These are phyloP conservation scores for Talaromyces sp. DNA, from an alignment of 2,329 filamentous ascomycete species.

Conservation along the genomic window DNA sequence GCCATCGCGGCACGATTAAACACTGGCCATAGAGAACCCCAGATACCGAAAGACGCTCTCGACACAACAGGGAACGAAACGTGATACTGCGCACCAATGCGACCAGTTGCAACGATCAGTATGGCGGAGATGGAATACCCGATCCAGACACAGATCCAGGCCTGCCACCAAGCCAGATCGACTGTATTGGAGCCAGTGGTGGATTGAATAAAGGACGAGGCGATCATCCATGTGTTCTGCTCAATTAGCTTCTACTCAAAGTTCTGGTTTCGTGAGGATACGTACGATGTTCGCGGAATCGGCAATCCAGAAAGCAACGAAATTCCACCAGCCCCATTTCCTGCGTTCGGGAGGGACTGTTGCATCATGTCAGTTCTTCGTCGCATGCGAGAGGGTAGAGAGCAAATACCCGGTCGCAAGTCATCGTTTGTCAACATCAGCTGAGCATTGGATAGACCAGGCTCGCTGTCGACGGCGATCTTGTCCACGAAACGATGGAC, in stretches of 20 bases:
- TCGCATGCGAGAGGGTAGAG: neutral
- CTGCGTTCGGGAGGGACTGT: conserved; percentile 71
- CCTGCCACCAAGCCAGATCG: conserved; percentile 80
- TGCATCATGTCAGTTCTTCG: neutral
- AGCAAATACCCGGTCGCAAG: conserved; percentile 59
- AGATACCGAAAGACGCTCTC: conserved; percentile 79
- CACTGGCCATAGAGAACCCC: conserved; percentile 84
- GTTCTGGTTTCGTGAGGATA: neutral
- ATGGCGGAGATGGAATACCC: conserved; percentile 74
- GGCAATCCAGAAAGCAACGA: conserved; percentile 81
- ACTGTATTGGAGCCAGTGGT: conserved; percentile 41
- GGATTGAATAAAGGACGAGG: conserved; percentile 72
- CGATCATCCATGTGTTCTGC: conserved; percentile 89
- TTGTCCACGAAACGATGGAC: conserved; percentile 45
- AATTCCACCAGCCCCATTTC: conserved; percentile 84
- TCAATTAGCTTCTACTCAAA: neutral
- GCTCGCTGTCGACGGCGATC: conserved; percentile 70
- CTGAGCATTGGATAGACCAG: conserved; percentile 72
- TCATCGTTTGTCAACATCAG: conserved; percentile 85
- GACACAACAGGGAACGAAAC: conserved; percentile 82
- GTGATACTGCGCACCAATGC: conserved; percentile 83
- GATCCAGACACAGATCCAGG: conserved; percentile 82
- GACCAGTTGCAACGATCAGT: conserved; percentile 75
- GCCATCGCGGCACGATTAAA: conserved; percentile 86
- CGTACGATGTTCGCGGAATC: conserved; percentile 75